Base-by-base conservation (phyloP, 2,329 filamentous ascomycete species). In the Shiraia sp. region DNA sequence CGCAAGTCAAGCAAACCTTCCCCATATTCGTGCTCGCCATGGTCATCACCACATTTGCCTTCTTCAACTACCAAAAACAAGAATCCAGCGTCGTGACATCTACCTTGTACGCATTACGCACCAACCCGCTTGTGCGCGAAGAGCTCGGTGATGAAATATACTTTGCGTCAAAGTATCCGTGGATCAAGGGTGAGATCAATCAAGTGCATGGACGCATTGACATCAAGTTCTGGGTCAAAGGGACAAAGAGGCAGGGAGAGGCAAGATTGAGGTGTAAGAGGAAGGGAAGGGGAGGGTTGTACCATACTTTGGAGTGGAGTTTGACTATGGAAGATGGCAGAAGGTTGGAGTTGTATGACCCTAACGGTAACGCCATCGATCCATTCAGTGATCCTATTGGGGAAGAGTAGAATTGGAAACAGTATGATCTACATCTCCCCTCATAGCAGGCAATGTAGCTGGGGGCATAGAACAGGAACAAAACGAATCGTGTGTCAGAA, bases 11-110 rank as follows among this genome's bases (percentile, higher is more conserved):
- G 40, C 80, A 81, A 57, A 90, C 89, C 1, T 72, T 96, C 24
- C 92, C 92, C 39, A 74, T 95, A 66, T 97, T 97, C 79, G 67
- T 86, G 38, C 71, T 80, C 50, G 75, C 89, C 50, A 82, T 96
- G 57, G 80, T 81, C 34, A 77, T 79, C 40, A 86, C 85, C 54
- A 85, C 85, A 53, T 75, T 95, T 46, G 89, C 87, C 56, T 96
- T 99, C 71, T 97, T 99, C 86, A 99, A 99, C 80, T 97, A 99
- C 81, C 92, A 99, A 71, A 96, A 96, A 71, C 83, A 85, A 42
- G 90, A 88, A n/a, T 90, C 85, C 17, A 88, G 87, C 40, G 88
- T 77, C 12, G 73, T 96, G n/a, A 83, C 83, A 40, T 89, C 87
- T 40, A 93, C 90, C 4, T 81, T 99, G 19, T 99, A 97, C 77